phyloP scores from a whole-genome alignment of 441 rosid genomes.

The California macrophylla region DNA sequence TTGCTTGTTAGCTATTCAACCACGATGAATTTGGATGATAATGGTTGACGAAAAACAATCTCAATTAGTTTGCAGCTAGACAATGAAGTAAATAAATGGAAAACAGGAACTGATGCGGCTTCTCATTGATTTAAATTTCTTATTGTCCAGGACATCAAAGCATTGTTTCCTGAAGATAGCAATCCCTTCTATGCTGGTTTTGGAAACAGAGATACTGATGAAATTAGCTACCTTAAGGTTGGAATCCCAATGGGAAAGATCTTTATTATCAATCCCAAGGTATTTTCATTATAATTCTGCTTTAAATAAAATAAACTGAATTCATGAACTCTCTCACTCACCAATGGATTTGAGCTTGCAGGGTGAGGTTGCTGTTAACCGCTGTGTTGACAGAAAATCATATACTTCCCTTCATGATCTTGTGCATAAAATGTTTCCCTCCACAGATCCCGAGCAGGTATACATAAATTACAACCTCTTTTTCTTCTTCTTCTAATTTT shows the following conservation, averaged over 20 bases:
- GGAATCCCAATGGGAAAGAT: constrained; percentile 93
- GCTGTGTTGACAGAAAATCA: constrained; percentile 68
- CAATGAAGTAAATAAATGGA: too few relatives aligned
- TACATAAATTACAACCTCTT: background rate
- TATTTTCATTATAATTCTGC: constrained; percentile 22
- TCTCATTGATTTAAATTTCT: constrained; percentile 1
- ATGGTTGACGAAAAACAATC: too few relatives aligned
- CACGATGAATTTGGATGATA: too few relatives aligned
- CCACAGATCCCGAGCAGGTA: constrained; percentile 63
- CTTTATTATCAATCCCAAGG: constrained; percentile 94
- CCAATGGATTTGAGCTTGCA: constrained; percentile 29
- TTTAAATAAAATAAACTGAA: background rate
- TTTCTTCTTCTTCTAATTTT: too few relatives aligned
- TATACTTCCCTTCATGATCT: constrained; percentile 70
- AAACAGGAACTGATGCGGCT: too few relatives aligned
- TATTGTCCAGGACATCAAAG: constrained; percentile 59
- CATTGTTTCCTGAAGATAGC: constrained; percentile 74
- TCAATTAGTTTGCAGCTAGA: too few relatives aligned
- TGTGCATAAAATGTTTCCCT: constrained; percentile 84
- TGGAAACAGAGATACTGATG: constrained; percentile 96
- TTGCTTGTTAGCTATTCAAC: too few relatives aligned
- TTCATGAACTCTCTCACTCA: background rate
- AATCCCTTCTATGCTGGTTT: constrained; percentile 97
- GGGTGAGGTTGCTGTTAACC: constrained; percentile 89
- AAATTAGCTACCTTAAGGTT: constrained; percentile 91